Evolutionary conservation across 129 eudicot genomes (phyloP).

Genomic region (Flaveria sonorensis): DNA sequence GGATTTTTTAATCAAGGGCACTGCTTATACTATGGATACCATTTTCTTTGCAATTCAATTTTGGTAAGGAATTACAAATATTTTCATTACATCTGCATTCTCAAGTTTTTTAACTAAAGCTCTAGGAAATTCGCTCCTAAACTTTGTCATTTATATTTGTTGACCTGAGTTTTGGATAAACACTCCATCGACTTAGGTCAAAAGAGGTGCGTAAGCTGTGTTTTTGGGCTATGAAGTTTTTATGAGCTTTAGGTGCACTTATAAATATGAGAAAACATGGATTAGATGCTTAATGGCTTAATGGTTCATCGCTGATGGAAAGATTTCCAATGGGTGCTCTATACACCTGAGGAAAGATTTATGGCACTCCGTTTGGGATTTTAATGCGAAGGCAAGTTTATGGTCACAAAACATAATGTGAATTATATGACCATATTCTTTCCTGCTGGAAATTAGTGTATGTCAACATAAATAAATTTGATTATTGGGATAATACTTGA

Average conservation of each 20-base stretch:
- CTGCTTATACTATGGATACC: conserved; percentile 98
- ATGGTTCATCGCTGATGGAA: conserved; percentile 94
- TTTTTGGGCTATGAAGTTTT: conserved; percentile 92
- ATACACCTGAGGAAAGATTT: conserved; percentile 85
- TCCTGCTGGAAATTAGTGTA: background rate
- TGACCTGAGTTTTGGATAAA: background rate
- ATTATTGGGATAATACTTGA: conserved; percentile 10
- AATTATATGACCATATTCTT: conserved; percentile 12
- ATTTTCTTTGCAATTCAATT: conserved; percentile 93
- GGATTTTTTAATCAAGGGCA: conserved; percentile 95
- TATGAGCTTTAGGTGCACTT: conserved; percentile 94
- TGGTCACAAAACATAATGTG: conserved; percentile 24
- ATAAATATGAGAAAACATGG: conserved; percentile 99
- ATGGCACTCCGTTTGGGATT: conserved; percentile 89
- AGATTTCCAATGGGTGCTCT: conserved; percentile 99
- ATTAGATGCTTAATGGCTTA: conserved; percentile 85
- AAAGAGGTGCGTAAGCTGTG: conserved; percentile 90
- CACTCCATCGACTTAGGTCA: conserved; percentile 51
- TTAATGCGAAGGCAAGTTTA: conserved; percentile 80
- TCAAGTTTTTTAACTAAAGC: background rate
- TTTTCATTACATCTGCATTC: conserved; percentile 14
- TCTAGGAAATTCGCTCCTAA: background rate
- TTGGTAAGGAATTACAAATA: conserved; percentile 50
- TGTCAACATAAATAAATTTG: conserved; percentile 8
- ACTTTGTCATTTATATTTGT: background rate